Percentiles rank a stretch among this genome's conserved stretches.
Conservation (phyloP, 163 green algal genomes). For the Chlamydomonas reinhardtii region DNA sequence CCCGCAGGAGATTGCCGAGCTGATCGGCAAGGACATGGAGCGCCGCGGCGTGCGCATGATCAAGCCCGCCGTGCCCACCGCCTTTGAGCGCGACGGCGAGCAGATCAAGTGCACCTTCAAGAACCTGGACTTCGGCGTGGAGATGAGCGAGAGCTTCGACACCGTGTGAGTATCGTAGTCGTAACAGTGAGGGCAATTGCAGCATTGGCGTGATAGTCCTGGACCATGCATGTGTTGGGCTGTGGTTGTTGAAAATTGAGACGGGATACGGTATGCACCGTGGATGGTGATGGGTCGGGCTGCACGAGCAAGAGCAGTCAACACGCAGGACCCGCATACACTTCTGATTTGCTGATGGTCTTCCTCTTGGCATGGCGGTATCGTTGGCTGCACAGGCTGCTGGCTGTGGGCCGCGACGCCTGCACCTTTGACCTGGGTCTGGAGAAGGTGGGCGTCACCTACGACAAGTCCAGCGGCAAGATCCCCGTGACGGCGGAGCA, state of each 20-base stretch:
- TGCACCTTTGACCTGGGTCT: slow-evolving; percentile 69
- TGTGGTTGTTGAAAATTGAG: too few species aligned
- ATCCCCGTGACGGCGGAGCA: slow-evolving; percentile 70
- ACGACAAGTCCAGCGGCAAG: slow-evolving; percentile 48
- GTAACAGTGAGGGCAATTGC: too few species aligned
- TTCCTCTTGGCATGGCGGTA: too few species aligned
- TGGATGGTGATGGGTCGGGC: too few species aligned
- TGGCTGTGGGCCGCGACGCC: slow-evolving; percentile 62
- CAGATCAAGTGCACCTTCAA: slow-evolving; percentile 43
- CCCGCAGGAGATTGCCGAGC: slow-evolving; percentile 43
- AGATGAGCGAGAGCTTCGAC: slow-evolving; percentile 60
- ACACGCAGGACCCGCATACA: too few species aligned
- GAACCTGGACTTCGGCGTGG: slow-evolving; percentile 49
- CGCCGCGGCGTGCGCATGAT: slow-evolving; percentile 37
- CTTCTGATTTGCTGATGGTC: too few species aligned
- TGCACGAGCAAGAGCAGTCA: too few species aligned
- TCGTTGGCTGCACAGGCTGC: slow-evolving; percentile 26
- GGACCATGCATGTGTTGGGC: too few species aligned
- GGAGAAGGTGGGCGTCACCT: slow-evolving; percentile 56
- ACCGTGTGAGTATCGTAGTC: slow-evolving; percentile 67
- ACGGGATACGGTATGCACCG: too few species aligned
- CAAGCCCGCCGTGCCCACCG: slow-evolving; percentile 1
- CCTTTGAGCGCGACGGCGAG: slow-evolving; percentile 19
- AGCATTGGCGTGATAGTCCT: too few species aligned
- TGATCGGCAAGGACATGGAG: slow-evolving; percentile 36